A percentile compares a stretch with the other conserved stretches of the same genome.
These are phyloP conservation scores for Saccharomycopsis fibuligera DNA, from an alignment of 805 yeast species.

Conservation along the genomic window DNA sequence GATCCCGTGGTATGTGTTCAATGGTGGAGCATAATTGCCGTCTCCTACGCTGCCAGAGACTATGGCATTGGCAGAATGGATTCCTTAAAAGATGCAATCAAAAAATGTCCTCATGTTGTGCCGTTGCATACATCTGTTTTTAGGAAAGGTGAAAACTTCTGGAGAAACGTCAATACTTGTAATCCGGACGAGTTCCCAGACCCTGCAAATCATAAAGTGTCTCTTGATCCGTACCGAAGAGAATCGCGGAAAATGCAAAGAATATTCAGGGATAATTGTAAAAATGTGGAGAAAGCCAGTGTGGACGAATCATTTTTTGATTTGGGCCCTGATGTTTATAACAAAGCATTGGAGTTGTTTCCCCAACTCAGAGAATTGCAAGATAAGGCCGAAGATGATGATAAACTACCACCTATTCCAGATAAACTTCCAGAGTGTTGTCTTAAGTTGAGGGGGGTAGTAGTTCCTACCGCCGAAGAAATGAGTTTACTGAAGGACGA, in stretches of 20 bases:
- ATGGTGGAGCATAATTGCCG: slow-evolving; percentile 88
- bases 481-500: not conserved
- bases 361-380: slow-evolving; percentile 37
- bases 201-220: slow-evolving; percentile 69
- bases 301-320: slow-evolving; percentile 92
- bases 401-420: slow-evolving; percentile 43
- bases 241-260: slow-evolving; percentile 76
- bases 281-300: slow-evolving; percentile 83
- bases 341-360: slow-evolving; percentile 34
- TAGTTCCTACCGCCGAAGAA: slow-evolving; percentile 27
- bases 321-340: slow-evolving; percentile 59
- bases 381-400: slow-evolving; percentile 16
- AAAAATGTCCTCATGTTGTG: slow-evolving; percentile 69
- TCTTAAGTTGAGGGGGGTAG: slow-evolving; percentile 20
- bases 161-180: slow-evolving; percentile 58
- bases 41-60: slow-evolving; percentile 81
- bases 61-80: slow-evolving; percentile 81
- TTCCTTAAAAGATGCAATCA: slow-evolving; percentile 54
- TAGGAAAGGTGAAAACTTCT: slow-evolving; percentile 74
- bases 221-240: slow-evolving; percentile 84
- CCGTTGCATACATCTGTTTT: slow-evolving; percentile 93
- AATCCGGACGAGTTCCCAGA: slow-evolving; percentile 47
- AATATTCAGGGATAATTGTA: slow-evolving; percentile 56
- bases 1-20: slow-evolving; percentile 94
- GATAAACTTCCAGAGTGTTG: slow-evolving; percentile 26